phyloP scores from a whole-genome alignment of 2,329 filamentous ascomycete genomes.

The Cadophora malorum region DNA sequence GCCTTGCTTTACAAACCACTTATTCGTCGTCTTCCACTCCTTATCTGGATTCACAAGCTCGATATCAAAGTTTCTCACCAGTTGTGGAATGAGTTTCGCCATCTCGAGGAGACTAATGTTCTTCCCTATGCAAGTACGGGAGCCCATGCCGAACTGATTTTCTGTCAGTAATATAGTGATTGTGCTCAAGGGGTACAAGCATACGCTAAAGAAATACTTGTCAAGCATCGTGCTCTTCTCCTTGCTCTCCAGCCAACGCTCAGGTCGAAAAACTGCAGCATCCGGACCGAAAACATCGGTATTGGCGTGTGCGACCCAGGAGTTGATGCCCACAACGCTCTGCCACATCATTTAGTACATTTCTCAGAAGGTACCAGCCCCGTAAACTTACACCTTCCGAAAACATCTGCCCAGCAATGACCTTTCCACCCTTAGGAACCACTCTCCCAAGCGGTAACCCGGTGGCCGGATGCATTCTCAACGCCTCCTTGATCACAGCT shows the following conservation, averaged over 20 bases:
- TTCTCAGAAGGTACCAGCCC: neutral
- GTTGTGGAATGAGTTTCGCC: conserved; percentile 48
- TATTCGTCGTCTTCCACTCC: conserved; percentile 18
- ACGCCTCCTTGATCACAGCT: conserved; percentile 57
- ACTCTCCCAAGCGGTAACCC: conserved; percentile 56
- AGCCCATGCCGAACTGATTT: conserved; percentile 46
- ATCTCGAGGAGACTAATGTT: conserved; percentile 51
- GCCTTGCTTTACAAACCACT: conserved; percentile 20
- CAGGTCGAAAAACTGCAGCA: conserved; percentile 52
- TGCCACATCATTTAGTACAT: neutral
- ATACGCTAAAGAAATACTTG: conserved; percentile 29
- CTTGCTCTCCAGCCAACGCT: conserved; percentile 51
- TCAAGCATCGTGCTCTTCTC: conserved; percentile 35
- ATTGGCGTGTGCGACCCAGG: conserved; percentile 53
- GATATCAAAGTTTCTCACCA: conserved; percentile 30
- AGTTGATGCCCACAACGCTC: conserved; percentile 51
- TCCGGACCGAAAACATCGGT: conserved; percentile 52
- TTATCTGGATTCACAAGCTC: conserved; percentile 1
- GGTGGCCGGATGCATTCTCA: conserved; percentile 49
- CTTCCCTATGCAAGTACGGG: conserved; percentile 48
- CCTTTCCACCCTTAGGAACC: conserved; percentile 52
- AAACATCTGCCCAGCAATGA: conserved; percentile 51
- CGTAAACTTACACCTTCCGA: conserved; percentile 45
- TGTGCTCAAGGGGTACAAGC: neutral
- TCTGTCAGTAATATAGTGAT: neutral